Evolutionary conservation across 176 grass and related monocot species (phyloP), one percentile per base, ranked within the genome.

Genomic region (Aegilops speltoides): DNA sequence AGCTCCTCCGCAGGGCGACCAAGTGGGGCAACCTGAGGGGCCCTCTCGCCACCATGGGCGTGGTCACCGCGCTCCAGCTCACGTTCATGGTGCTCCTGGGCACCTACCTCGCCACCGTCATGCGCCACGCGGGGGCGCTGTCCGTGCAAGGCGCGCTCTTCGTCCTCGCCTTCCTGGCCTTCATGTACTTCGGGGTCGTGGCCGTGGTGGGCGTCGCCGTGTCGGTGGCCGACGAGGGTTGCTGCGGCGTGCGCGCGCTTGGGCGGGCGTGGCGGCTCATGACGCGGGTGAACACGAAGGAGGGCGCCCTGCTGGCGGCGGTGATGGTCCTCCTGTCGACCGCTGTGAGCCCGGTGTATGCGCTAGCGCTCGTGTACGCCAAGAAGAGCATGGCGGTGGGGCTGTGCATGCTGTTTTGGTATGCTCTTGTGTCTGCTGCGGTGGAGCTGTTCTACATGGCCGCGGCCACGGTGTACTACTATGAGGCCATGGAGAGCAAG

Each of bases 391-490:
- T 33, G 17, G 33, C 45, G 11, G 12, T 60, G 20, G 80, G 61
- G 26, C 12, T 83, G 19, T 31, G 19, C 24, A 3, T 19, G 54
- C 54, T 57, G 6, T 20, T 7, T 7, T 17, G 60, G 13, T 60
- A 78, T 4, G 48, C 48, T 0, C 36, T 88, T 13, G 2, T 83
- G 3, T 45, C 16, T 2, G 80, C 20, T 26, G 37, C 37, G 33
- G 41, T 45, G 36, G 6, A 19, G 45, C 20, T 88, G 17, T 88
- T 60, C 73, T 32, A 22, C 72, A 12, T 33, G 2, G 54, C 14
- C 6, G 80, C 73, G 12, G 62, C 34, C 10, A 83, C 31, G 34
- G 80, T 83, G 32, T 88, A 88, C 86, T 88, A 63, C 71, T 46
- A 3, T 60, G 10, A 78, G n/a, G 80, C 79, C 64, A 78, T 22